These are phyloP conservation scores for Sclerotinia minor DNA, from an alignment of 2,329 filamentous ascomycete genomes.

Conservation along the genomic window DNA sequence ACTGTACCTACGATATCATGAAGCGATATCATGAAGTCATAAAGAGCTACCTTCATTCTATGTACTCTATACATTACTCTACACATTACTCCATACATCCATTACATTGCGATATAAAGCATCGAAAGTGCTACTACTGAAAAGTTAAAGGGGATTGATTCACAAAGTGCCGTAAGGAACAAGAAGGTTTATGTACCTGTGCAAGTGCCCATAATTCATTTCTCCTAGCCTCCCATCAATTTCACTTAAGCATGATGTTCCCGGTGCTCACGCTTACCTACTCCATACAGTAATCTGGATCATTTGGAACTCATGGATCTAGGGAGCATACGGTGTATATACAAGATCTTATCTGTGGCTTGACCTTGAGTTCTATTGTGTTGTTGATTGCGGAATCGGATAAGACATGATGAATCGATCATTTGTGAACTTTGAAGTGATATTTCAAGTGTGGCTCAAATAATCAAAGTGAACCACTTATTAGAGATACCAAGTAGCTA, in stretches of 20 bases:
- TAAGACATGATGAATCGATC: background rate
- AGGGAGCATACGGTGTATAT: background rate
- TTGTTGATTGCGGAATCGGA: background rate
- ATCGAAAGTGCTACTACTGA: no score
- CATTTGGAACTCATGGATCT: background rate
- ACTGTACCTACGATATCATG: background rate
- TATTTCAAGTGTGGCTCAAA: background rate
- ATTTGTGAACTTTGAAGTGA: no score
- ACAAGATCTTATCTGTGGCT: conserved; percentile 11
- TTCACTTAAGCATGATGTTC: background rate
- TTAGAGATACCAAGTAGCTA: background rate
- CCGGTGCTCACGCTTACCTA: background rate
- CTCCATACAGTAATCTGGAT: no score
- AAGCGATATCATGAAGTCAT: background rate
- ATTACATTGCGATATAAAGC: no score
- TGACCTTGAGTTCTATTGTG: background rate
- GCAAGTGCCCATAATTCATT: conserved; percentile 15
- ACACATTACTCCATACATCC: no score
- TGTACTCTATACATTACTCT: background rate
- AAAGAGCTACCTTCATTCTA: background rate
- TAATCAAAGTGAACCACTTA: background rate
- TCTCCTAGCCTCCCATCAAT: conserved; percentile 7
- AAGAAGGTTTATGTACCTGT: background rate
- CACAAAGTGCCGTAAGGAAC: background rate
- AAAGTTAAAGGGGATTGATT: no score